Evolutionary conservation across 179 eudicot genomes (phyloP).

Genomic region (Patellifolia procumbens): DNA sequence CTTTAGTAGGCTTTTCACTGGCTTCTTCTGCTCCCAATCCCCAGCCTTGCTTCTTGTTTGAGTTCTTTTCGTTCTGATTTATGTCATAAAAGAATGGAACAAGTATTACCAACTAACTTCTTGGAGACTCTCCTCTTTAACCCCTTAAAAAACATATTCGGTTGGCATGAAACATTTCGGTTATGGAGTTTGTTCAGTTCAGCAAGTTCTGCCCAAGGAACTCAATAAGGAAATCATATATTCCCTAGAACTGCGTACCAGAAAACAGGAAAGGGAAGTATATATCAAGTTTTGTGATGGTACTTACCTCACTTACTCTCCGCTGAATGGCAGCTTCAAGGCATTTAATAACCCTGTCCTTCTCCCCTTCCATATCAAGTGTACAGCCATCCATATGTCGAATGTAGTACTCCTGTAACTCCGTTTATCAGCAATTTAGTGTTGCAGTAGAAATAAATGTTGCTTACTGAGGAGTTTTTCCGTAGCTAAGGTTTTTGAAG

Average conservation of each 20-base stretch:
- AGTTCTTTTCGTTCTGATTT: too few species aligned
- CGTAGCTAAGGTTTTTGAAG: constrained; percentile 8
- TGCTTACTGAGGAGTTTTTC: not conserved
- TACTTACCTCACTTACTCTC: constrained; percentile 58
- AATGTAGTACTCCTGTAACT: constrained; percentile 63
- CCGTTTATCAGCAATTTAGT: constrained; percentile 12
- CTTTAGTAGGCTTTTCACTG: too few species aligned
- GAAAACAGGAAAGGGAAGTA: not conserved
- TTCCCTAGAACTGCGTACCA: not conserved
- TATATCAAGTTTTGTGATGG: not conserved
- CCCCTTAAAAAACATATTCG: too few species aligned
- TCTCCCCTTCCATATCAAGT: constrained; percentile 57
- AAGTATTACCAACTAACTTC: not conserved
- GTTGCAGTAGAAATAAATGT: not conserved
- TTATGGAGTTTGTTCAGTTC: not conserved
- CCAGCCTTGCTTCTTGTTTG: too few species aligned
- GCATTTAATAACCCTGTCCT: constrained; percentile 59
- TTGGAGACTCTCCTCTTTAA: too few species aligned
- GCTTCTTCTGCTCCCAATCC: too few species aligned
- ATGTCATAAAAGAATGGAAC: too few species aligned
- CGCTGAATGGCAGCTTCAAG: constrained; percentile 73
- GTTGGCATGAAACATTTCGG: too few species aligned
- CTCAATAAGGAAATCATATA: not conserved
- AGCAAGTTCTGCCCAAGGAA: not conserved
- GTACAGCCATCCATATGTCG: constrained; percentile 66